phyloP scores from a whole-genome alignment of 2,329 filamentous ascomycete genomes.

The Lachnum nothofagi region DNA sequence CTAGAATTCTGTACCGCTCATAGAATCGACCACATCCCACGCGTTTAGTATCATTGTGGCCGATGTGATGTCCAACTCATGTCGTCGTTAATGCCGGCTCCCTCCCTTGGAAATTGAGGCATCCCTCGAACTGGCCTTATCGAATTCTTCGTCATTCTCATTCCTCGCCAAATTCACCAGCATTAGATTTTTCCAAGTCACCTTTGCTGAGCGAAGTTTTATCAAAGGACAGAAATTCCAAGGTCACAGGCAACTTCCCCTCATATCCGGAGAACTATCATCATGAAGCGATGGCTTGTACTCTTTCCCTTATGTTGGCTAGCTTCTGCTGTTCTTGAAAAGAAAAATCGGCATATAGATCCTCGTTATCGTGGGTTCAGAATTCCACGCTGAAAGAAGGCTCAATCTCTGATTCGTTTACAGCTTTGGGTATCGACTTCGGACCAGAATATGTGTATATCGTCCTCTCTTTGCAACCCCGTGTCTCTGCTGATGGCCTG shows the following conservation, averaged over 20 bases:
- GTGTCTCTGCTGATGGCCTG: neutral
- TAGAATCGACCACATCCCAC: neutral
- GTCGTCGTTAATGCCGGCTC: too few relatives aligned
- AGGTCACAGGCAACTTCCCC: neutral
- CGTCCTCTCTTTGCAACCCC: neutral
- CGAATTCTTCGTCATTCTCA: too few relatives aligned
- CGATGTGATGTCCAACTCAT: too few relatives aligned
- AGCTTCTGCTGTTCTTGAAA: too few relatives aligned
- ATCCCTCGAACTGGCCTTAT: too few relatives aligned
- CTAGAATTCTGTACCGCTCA: neutral
- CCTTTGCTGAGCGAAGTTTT: too few relatives aligned
- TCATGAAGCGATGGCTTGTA: neutral
- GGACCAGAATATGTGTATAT: neutral
- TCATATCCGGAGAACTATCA: neutral
- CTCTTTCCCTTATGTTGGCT: neutral
- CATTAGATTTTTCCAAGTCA: too few relatives aligned
- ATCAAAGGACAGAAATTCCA: too few relatives aligned
- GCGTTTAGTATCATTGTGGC: too few relatives aligned
- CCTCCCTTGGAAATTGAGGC: too few relatives aligned
- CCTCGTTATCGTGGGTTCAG: neutral
- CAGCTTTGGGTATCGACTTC: neutral
- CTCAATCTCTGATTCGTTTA: neutral
- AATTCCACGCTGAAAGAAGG: neutral
- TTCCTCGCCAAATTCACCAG: too few relatives aligned
- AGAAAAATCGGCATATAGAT: neutral